phyloP scores from a whole-genome alignment of 768 basidiomycete genomes.

The Amanita subjunquillea region DNA sequence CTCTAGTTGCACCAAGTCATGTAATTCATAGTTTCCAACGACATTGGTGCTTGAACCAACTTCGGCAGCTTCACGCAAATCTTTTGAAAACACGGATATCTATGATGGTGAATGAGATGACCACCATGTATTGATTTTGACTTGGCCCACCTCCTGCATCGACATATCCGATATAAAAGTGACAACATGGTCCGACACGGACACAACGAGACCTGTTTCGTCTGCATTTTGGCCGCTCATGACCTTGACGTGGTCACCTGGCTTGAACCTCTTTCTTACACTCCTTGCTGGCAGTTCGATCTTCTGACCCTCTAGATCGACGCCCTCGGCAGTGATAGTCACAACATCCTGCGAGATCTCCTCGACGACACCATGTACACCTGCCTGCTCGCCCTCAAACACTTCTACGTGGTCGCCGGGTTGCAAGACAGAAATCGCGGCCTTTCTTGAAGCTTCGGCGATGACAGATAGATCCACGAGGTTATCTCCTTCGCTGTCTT shows the following conservation, averaged over 20 bases:
- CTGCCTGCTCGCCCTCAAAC: constrained; percentile 93
- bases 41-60: constrained; percentile 87
- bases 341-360: constrained; percentile 84
- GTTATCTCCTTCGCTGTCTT: constrained; percentile 59
- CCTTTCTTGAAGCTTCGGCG: constrained; percentile 84
- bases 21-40: constrained; percentile 89
- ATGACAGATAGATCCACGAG: constrained; percentile 85
- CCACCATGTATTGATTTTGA: not conserved
- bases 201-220: constrained; percentile 93
- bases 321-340: constrained; percentile 65
- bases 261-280: constrained; percentile 90
- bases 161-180: constrained; percentile 98
- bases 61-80: constrained; percentile 94
- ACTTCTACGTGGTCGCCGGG: constrained; percentile 98
- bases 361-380: constrained; percentile 87
- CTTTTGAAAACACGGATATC: constrained; percentile 97
- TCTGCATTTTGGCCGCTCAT: constrained; percentile 92
- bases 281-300: constrained; percentile 80
- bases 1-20: constrained; percentile 96
- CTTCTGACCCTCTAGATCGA: constrained; percentile 81
- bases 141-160: constrained; percentile 70
- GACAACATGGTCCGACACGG: constrained; percentile 81
- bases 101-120: constrained; percentile 19
- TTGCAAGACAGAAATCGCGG: constrained; percentile 89
- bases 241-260: constrained; percentile 98